A percentile compares a stretch with the other conserved stretches of the same genome.
Evolutionary conservation across 2,329 filamentous ascomycete genomes (phyloP).

Genomic region (Onygena corvina): DNA sequence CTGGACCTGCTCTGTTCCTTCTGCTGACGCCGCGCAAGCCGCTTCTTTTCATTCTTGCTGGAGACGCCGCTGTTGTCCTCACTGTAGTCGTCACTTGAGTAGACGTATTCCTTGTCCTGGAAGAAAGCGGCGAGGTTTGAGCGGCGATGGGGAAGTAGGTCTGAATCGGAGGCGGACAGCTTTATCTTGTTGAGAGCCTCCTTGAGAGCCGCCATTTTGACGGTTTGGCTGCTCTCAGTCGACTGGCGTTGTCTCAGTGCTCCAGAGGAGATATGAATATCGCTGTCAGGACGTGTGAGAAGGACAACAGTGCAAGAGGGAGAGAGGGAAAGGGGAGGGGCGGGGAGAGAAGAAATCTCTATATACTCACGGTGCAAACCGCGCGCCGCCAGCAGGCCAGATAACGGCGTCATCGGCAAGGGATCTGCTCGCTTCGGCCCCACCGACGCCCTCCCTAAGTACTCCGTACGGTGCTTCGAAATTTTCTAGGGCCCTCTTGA

Average conservation of each 20-base stretch:
- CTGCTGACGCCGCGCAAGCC: constrained; percentile 29
- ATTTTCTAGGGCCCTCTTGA: not conserved
- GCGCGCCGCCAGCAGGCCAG: not conserved
- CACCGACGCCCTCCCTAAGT: not conserved
- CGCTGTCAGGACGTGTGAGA: too few relatives aligned
- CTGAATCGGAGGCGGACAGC: constrained; percentile 19
- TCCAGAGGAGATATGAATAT: too few relatives aligned
- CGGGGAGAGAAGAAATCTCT: not conserved
- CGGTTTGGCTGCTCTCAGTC: too few relatives aligned
- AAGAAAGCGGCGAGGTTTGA: constrained; percentile 33
- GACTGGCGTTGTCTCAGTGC: too few relatives aligned
- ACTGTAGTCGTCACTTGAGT: constrained; percentile 34
- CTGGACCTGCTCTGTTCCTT: constrained; percentile 25
- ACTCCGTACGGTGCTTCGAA: not conserved
- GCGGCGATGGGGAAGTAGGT: constrained; percentile 26
- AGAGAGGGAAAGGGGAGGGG: not conserved
- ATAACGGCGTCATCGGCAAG: not conserved
- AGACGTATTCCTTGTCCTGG: constrained; percentile 31
- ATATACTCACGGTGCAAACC: not conserved
- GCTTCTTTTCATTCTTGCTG: constrained; percentile 38
- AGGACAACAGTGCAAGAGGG: too few relatives aligned
- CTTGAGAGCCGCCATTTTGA: constrained; percentile 35
- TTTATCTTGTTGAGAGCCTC: constrained; percentile 34
- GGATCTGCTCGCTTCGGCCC: not conserved
- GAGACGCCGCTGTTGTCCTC: constrained; percentile 25